Evolutionary conservation across 1,284 basidiomycete species (phyloP), one percentile per base, ranked within the genome.

Genomic region (Cystobasidium sp.): DNA sequence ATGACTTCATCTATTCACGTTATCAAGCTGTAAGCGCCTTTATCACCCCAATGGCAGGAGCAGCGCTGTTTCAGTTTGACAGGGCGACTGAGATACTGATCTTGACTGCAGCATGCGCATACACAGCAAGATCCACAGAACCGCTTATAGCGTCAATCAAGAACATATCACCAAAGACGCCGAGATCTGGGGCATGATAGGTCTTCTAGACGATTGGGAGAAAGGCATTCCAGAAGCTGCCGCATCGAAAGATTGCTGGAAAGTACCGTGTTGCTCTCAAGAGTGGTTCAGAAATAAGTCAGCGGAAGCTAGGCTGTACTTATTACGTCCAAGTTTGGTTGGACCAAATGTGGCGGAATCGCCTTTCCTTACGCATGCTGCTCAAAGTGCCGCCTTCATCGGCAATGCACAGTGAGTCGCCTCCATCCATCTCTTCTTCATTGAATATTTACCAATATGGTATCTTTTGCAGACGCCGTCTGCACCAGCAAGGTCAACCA

Each of bases 241-340:
- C 6, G 14, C 20, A 20, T 16, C 47, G 47, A 51, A 51, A 51
- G 47, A 51, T 16, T 16, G 47, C 20, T 51, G 47, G 47, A 51
- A 51, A 20, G 20, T 20, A 20, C 47, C 47, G 1, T 51, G 47
- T 51, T 51, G 47, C 20, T 51, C 47, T 14, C 16, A 51, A 51
- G 47, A 51, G 14, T 51, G 47, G 47, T 51, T 77, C 63, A 39
- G 70, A 14, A 47, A 55, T 1, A 52, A 67, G 1, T 56, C 70
- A 1, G 39, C 41, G 37, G 76, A 77, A 6, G 47, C 47, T 20
- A 51, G 20, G 20, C 20, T 51, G 47, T 51, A 51, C 47, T 20
- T 51, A 20, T 51, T 51, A 20, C 47, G 47, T 16, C 20, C 47
- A 20, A 20, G 14, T 20, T 3, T 51, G 3, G 47, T 51, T 20